Base-by-base conservation (phyloP, 352 stramenopile genomes). In the Phytophthora crassamura region DNA sequence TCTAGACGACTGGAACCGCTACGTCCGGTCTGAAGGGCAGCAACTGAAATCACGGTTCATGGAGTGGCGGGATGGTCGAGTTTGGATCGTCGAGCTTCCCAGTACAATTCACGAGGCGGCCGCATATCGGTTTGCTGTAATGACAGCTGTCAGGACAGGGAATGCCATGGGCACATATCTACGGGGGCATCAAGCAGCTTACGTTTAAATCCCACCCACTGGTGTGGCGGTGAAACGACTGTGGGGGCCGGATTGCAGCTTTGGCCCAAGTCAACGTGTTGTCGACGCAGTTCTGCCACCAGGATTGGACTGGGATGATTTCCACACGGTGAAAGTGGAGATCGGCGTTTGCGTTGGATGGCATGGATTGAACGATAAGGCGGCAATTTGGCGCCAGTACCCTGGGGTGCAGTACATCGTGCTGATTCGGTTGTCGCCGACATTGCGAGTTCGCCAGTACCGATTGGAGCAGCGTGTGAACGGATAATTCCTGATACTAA, bases 61-160 rank as follows among this genome's bases (percentile, higher is more conserved):
- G 35, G 8, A 28, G 35, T 47, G 20, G 49, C 12, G 20, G 4
- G 35, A 57, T 22, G 35, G 22, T 8, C 45, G 20, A 20, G 35
- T 57, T 46, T 57, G 35, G 49, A 46, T 57, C 22, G 49, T 57
- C 2, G 50, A 58, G 50, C 18, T 38, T 20, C 8, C 63, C 58
- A 9, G 71, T 25, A 25, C 2, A 25, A 25, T 25, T 25, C 22
- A 25, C 3, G 22, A 25, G 3, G 3, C 2, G 3, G 22, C 22
- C 22, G 22, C 3, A 4, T 25, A 25, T 25, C 22, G 22, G 3
- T 25, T 25, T 25, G 3, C 22, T 4, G 22, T 25, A n/a, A n/a
- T n/a, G n/a, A n/a, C n/a, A n/a, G n/a, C n/a, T n/a, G 70, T 7
- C 75, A 70, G 41, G 75, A 69, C 52, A 65, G 75, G 35, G 70